These are phyloP conservation scores for Micractinium sp. DNA, from an alignment of 139 green algal species.

Conservation along the genomic window DNA sequence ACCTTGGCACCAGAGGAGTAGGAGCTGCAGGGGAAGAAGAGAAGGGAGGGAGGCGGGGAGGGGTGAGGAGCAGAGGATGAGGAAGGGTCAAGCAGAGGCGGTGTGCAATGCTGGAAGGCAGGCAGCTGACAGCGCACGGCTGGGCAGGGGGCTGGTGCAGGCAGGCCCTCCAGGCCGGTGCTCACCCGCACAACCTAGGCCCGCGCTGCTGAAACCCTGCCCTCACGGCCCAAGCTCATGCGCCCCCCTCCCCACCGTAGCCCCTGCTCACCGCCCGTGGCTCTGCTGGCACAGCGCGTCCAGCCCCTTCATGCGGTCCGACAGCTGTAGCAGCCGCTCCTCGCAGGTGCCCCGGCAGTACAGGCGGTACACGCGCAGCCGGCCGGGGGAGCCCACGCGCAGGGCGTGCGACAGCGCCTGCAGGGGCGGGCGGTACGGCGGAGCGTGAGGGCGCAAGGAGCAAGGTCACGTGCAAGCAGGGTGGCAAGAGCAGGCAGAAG, in stretches of 20 bases:
- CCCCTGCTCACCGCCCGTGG: constrained; percentile 23
- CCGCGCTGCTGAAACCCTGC: no score
- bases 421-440: background rate
- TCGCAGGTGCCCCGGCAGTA: constrained; percentile 60
- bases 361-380: constrained; percentile 55
- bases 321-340: constrained; percentile 66
- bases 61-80: no score
- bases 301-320: constrained; percentile 47
- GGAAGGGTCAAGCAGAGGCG: background rate
- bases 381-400: constrained; percentile 40
- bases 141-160: no score
- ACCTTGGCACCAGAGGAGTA: constrained; percentile 35
- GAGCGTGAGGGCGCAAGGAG: background rate
- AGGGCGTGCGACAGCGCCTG: constrained; percentile 58
- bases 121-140: background rate
- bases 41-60: background rate
- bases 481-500: background rate
- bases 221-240: background rate
- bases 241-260: no score
- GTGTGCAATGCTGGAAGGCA: background rate
- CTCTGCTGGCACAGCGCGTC: constrained; percentile 54
- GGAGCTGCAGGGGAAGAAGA: background rate
- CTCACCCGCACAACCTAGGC: background rate
- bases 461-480: background rate
- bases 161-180: no score